Percentiles rank a stretch among this genome's conserved stretches.
These are phyloP conservation scores for Amanita inopinata DNA, from an alignment of 768 basidiomycete species.

Conservation along the genomic window DNA sequence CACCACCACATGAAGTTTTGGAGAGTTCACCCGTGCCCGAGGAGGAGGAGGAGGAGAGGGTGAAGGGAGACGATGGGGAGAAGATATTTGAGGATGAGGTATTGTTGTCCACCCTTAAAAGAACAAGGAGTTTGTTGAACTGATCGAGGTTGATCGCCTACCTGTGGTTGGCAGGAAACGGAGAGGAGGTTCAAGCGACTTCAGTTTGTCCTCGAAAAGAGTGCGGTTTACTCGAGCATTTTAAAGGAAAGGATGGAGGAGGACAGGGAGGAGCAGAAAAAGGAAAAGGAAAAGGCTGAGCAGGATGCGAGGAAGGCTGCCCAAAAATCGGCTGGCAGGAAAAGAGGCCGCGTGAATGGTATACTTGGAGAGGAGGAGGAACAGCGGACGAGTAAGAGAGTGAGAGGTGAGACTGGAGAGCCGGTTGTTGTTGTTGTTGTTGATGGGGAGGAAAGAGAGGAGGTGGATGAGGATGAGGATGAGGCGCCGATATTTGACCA, in stretches of 20 bases:
- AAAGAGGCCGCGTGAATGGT: constrained; percentile 15
- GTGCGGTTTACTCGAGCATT: constrained; percentile 62
- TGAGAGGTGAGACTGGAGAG: constrained; percentile 19
- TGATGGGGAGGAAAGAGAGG: constrained; percentile 1
- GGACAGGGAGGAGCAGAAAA: constrained; percentile 27
- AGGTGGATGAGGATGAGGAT: constrained; percentile 16
- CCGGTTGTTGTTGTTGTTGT: constrained; percentile 12
- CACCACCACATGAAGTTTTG: no score
- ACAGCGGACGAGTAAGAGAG: constrained; percentile 15
- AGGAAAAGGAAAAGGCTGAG: constrained; percentile 9
- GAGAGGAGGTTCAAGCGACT: constrained; percentile 42
- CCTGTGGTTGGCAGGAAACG: no score
- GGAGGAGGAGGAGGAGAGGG: not conserved
- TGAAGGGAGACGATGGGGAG: not conserved
- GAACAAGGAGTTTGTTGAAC: not conserved
- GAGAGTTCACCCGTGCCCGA: not conserved
- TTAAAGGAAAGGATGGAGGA: constrained; percentile 71
- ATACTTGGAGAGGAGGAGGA: constrained; percentile 1
- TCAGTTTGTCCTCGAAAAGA: constrained; percentile 64
- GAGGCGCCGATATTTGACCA: constrained; percentile 47
- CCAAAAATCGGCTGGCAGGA: constrained; percentile 18
- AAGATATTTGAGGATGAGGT: constrained; percentile 8
- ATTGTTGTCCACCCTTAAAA: not conserved
- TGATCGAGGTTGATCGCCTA: no score
- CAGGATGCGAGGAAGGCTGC: no score